Evolutionary conservation across 148 eudicot species (phyloP), one percentile per base, ranked within the genome.

Genomic region (Arbutus unedo): DNA sequence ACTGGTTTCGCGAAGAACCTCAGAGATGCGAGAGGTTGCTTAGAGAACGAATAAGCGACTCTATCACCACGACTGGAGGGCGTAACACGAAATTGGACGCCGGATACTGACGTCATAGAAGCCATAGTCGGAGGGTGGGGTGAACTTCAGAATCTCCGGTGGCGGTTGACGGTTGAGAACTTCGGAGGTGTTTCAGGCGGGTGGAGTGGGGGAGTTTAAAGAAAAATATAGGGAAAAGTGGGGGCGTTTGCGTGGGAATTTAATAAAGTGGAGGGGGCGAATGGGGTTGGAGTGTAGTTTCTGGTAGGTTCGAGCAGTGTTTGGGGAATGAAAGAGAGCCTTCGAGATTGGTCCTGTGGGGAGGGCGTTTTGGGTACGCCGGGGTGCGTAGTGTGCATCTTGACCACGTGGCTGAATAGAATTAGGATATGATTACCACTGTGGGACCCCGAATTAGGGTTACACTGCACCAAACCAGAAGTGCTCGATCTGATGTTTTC

Each of bases 61-160:
- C 84, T 83, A 13, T 60, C 41, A 11, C 54, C 25, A 64, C 4
- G 4, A 25, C 45, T 68, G 47, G 83, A 64, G 43, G 44, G 18
- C 55, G 82, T 82, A 2, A 73, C 15, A 18, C 49, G 68, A 59
- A 81, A 60, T 59, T 14, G 71, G 71, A 66, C 71, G 71, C 85
- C 84, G 25, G 88, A 66, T 18, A 85, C 79, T 48, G 92, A 79
- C 76, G 92, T 44, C 84, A 87, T 45, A 18, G 87, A 48, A n/a
- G 90, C 82, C 88, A 86, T 86, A 18, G 67, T 43, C 25, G 19
- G 38, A 16, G 4, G 67, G 19, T 1, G 16, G 18, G 2, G 18
- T 18, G 15, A 13, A 15, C 14, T 4, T 5, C 5, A 21, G 9
- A 43, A 21, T 18, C 38, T 31, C 38, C 38, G 38, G 38, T 1